Percentiles rank a stretch among this genome's conserved stretches.
phyloP scores from a whole-genome alignment of 2,329 filamentous ascomycete species.

The Sporothrix dimorphospora region DNA sequence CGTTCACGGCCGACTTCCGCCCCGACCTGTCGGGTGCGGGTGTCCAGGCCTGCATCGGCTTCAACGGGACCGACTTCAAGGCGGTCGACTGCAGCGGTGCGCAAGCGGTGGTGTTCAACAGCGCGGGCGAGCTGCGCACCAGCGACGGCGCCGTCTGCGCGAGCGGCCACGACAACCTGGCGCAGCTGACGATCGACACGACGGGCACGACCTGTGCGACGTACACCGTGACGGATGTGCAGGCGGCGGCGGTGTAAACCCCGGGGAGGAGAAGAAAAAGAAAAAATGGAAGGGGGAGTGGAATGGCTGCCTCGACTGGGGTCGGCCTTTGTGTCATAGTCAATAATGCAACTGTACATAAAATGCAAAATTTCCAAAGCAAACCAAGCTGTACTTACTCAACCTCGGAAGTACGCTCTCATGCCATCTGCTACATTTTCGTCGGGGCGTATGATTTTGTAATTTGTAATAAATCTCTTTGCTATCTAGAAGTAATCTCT shows the following conservation, averaged over 20 bases:
- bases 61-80: slow-evolving; percentile 45
- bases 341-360: background rate
- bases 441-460: too few species aligned
- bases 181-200: slow-evolving; percentile 41
- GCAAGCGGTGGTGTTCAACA: slow-evolving; percentile 37
- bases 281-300: background rate
- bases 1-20: slow-evolving; percentile 45
- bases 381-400: background rate
- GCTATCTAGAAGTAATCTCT: too few species aligned
- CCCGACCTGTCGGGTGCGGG: slow-evolving; percentile 42
- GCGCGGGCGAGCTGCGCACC: slow-evolving; percentile 37
- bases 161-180: slow-evolving; percentile 41
- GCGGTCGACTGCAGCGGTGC: slow-evolving; percentile 43
- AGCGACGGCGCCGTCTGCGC: slow-evolving; percentile 42
- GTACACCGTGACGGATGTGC: slow-evolving; percentile 40
- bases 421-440: too few species aligned
- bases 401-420: too few species aligned
- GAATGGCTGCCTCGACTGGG: background rate
- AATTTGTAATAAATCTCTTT: too few species aligned
- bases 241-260: slow-evolving; percentile 4
- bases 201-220: slow-evolving; percentile 39
- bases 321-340: background rate
- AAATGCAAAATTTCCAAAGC: background rate
- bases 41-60: slow-evolving; percentile 45
- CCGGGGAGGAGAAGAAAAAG: background rate